These are phyloP conservation scores for Camelina hispida DNA, from an alignment of 345 rosid species.

Conservation along the genomic window DNA sequence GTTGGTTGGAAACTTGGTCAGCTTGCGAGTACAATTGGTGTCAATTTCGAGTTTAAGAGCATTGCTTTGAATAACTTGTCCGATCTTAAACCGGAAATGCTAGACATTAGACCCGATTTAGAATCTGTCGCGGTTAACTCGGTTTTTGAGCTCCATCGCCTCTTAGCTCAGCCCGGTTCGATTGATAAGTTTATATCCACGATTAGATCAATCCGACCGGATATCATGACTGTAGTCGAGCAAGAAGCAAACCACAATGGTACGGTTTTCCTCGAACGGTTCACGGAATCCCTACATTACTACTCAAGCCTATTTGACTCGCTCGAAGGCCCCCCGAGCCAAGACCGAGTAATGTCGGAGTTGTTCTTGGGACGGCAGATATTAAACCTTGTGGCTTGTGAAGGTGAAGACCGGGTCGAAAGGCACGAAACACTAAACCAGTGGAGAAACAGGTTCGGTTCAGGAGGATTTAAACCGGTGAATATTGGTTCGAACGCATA, in stretches of 20 bases:
- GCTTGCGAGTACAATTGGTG: conserved; percentile 61
- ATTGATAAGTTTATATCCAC: conserved; percentile 60
- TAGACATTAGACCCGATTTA: conserved; percentile 55
- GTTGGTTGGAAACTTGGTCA: conserved; percentile 84
- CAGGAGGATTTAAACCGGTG: conserved; percentile 68
- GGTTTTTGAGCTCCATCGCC: conserved; percentile 71
- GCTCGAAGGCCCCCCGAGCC: conserved; percentile 61
- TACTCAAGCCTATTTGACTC: conserved; percentile 91
- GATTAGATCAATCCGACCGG: conserved; percentile 68
- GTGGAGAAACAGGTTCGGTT: conserved; percentile 69
- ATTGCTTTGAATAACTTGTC: conserved; percentile 66
- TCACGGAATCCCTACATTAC: conserved; percentile 80
- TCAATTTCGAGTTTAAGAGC: conserved; percentile 71
- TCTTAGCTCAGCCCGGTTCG: conserved; percentile 66
- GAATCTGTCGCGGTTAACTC: conserved; percentile 85
- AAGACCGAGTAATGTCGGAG: conserved; percentile 85
- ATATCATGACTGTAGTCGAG: conserved; percentile 78
- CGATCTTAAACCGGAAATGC: conserved; percentile 74
- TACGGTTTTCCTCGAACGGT: conserved; percentile 69
- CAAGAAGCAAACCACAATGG: conserved; percentile 94
- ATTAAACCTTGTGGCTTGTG: conserved; percentile 84
- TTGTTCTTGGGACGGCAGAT: conserved; percentile 77
- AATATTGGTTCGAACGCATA: conserved; percentile 88
- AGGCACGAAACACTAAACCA: conserved; percentile 72
- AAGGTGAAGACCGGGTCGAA: conserved; percentile 78